Evolutionary conservation across 2,329 filamentous ascomycete genomes (phyloP).

Genomic region (Colletotrichum aenigma): DNA sequence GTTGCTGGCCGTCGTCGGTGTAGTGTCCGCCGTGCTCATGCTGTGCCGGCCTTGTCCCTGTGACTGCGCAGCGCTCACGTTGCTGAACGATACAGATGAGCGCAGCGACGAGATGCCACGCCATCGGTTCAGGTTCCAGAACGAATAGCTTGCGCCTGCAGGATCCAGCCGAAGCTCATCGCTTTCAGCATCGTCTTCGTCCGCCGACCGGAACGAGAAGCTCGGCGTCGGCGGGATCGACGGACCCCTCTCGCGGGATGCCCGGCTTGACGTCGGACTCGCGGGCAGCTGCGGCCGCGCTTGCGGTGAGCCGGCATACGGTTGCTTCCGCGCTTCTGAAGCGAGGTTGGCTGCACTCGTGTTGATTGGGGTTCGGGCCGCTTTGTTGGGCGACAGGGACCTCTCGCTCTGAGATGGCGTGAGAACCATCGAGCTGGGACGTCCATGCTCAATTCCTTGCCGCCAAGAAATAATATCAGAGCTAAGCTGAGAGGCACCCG

Average conservation of each 20-base stretch:
- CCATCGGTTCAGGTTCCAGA: constrained; percentile 65
- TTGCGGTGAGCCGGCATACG: constrained; percentile 37
- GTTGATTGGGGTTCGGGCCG: constrained; percentile 37
- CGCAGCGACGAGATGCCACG: constrained; percentile 38
- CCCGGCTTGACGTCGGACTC: constrained; percentile 44
- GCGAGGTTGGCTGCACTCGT: constrained; percentile 42
- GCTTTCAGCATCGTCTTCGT: constrained; percentile 43
- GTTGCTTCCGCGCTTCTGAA: constrained; percentile 50
- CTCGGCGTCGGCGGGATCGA: constrained; percentile 57
- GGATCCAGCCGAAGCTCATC: constrained; percentile 40
- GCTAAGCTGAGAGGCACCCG: constrained; percentile 34
- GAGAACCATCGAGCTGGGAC: constrained; percentile 38
- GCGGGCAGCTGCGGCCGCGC: constrained; percentile 26
- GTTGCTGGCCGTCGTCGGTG: not conserved
- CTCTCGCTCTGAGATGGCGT: constrained; percentile 54
- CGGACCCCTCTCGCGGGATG: constrained; percentile 24
- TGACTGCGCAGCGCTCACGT: not conserved
- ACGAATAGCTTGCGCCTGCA: constrained; percentile 48
- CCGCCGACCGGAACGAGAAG: constrained; percentile 52
- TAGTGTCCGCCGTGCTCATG: constrained; percentile 11
- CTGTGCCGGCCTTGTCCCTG: constrained; percentile 4
- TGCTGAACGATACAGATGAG: constrained; percentile 11
- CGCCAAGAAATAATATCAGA: constrained; percentile 90
- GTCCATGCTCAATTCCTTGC: constrained; percentile 61
- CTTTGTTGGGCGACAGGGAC: constrained; percentile 59